A percentile compares a stretch with the other conserved stretches of the same genome.
These are phyloP conservation scores for Coniferiporia weirii DNA, from an alignment of 1,284 basidiomycete species.

Conservation along the genomic window DNA sequence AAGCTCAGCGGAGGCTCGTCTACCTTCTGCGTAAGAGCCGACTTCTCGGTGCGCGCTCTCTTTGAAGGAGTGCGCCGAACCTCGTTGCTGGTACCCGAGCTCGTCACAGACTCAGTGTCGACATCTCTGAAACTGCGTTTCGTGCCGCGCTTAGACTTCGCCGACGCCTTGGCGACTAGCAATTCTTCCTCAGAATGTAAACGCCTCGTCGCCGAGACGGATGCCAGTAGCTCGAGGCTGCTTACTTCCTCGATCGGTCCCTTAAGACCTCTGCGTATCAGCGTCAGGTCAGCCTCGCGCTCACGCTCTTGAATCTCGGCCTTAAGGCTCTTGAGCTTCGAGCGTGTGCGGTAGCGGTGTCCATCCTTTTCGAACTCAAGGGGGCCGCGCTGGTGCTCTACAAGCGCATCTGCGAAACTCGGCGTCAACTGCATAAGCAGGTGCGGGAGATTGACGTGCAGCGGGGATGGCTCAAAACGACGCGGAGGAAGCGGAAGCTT, in stretches of 20 bases:
- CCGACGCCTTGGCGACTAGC: neutral
- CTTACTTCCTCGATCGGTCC: neutral
- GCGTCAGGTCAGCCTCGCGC: constrained; percentile 10
- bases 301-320: constrained; percentile 14
- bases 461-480: constrained; percentile 7
- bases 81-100: neutral
- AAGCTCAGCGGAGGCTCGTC: too few relatives aligned
- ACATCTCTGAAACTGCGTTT: constrained; percentile 10
- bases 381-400: constrained; percentile 5
- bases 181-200: neutral
- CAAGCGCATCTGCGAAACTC: neutral
- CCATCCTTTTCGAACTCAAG: constrained; percentile 15
- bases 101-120: constrained; percentile 1
- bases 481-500: constrained; percentile 5
- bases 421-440: neutral
- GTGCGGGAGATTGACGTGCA: constrained; percentile 7
- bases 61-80: constrained; percentile 7
- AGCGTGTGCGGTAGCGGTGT: constrained; percentile 14
- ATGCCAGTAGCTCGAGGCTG: constrained; percentile 9
- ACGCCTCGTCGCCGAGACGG: constrained; percentile 3
- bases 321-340: constrained; percentile 7
- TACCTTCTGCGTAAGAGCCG: neutral
- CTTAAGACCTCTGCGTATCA: constrained; percentile 9
- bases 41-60: neutral
- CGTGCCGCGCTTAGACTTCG: neutral